Evolutionary conservation across 345 rosid species (phyloP).

Genomic region (Salix viminalis): DNA sequence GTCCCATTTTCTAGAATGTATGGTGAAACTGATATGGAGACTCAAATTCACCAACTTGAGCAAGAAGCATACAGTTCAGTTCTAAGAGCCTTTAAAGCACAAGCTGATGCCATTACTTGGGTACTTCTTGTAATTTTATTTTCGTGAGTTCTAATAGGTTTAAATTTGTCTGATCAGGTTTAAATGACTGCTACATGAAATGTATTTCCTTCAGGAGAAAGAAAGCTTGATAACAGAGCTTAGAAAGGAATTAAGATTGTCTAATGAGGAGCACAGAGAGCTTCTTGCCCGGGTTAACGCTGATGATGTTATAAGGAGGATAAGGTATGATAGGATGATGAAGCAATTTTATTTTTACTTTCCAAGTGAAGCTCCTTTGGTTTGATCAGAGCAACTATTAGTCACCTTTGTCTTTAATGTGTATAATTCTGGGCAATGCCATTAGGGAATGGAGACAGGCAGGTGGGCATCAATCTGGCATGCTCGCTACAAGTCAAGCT

Average conservation of each 20-base stretch:
- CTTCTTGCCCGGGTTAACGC: slow-evolving; percentile 70
- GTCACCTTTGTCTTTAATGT: slow-evolving; percentile 7
- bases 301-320: slow-evolving; percentile 62
- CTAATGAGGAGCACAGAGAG: slow-evolving; percentile 86
- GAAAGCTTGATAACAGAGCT: slow-evolving; percentile 82
- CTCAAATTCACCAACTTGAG: slow-evolving; percentile 82
- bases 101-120: slow-evolving; percentile 95
- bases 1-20: slow-evolving; percentile 63
- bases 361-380: background rate
- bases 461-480: slow-evolving; percentile 57
- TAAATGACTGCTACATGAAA: slow-evolving; percentile 32
- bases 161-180: slow-evolving; percentile 28
- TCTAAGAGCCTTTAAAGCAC: slow-evolving; percentile 90
- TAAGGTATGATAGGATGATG: slow-evolving; percentile 45
- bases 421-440: slow-evolving; percentile 14
- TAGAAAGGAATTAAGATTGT: slow-evolving; percentile 73
- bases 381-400: slow-evolving; percentile 8
- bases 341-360: background rate
- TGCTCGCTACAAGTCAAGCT: slow-evolving; percentile 44
- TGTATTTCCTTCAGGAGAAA: slow-evolving; percentile 63
- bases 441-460: slow-evolving; percentile 88
- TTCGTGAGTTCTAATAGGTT: slow-evolving; percentile 16
- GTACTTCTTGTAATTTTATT: slow-evolving; percentile 32
- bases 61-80: slow-evolving; percentile 77
- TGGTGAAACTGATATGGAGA: slow-evolving; percentile 79